Base-by-base conservation (phyloP, 148 eudicot species). In the Fallopia convolvulus region DNA sequence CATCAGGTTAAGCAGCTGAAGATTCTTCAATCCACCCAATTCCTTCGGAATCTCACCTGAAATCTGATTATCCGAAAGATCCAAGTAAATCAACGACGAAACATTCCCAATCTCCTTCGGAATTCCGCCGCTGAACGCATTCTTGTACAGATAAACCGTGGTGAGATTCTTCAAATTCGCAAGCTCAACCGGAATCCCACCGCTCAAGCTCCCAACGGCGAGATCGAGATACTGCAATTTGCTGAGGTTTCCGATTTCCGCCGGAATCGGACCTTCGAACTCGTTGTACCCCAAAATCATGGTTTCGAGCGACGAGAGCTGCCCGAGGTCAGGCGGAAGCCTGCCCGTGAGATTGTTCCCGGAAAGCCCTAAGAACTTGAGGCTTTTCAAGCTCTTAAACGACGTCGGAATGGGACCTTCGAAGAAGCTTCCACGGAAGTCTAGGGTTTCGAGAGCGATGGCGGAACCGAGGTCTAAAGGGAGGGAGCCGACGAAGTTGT, bases 361-460 rank as follows among this genome's bases (percentile, higher is more conserved):
- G 0, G 98, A 94, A 30, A 94, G 80, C 18, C 97, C 97, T 63
- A 94, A 87, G 76, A 84, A 90, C 86, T 84, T 90, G 82, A 94
- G 74, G 26, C 80, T 89, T 75, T 77, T 81, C 76, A 94, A 77
- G 30, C 82, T 87, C 77, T 21, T 76, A 65, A 88, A 86, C 4
- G 85, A 77, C 12, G 0, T 80, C 0, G 97, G 97, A 60, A 94
- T 81, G 14, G 88, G 83, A 15, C 98, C 95, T 26, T 81, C 82
- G 8, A 90, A 92, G 75, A 81, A 90, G 60, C 89, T 92, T 13
- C 97, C 97, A 32, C 97, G 56, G n/a, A 92, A 81, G 78, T 94
- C 97, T 13, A 92, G 77, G 50, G 65, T 86, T 42, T 89, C 92
- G 18, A 94, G 88, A 39, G 80, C 74, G 3, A 85, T 80, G 2